Evolutionary conservation across 2,329 filamentous ascomycete species (phyloP).

Genomic region (Monilinia laxa): DNA sequence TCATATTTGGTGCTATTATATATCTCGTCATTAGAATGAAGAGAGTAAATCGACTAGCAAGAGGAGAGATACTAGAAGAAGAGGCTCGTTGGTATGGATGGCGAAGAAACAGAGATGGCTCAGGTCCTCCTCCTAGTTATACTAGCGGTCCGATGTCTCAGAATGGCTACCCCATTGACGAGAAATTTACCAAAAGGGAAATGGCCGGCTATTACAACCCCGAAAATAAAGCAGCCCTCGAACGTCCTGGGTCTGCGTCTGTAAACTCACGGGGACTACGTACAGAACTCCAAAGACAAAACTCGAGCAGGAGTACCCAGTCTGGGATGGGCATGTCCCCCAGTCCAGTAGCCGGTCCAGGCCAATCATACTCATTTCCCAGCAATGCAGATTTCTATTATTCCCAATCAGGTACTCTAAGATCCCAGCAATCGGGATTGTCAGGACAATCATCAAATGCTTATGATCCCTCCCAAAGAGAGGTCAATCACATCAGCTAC

Average conservation of each 20-base stretch:
- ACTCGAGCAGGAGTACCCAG: slow-evolving; percentile 9
- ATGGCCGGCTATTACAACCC: slow-evolving; percentile 10
- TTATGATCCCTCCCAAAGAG: slow-evolving; percentile 32
- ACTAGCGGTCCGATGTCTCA: slow-evolving; percentile 11
- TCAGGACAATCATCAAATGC: slow-evolving; percentile 31
- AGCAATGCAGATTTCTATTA: slow-evolving; percentile 17
- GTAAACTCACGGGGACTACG: slow-evolving; percentile 9
- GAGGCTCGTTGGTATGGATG: slow-evolving; percentile 34
- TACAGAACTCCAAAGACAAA: slow-evolving; percentile 20
- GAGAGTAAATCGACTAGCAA: slow-evolving; percentile 31
- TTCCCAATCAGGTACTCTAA: slow-evolving; percentile 17
- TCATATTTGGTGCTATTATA: slow-evolving; percentile 34
- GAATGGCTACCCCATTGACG: slow-evolving; percentile 14
- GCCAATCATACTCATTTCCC: slow-evolving; percentile 2
- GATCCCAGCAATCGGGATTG: slow-evolving; percentile 24
- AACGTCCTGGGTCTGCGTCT: slow-evolving; percentile 12
- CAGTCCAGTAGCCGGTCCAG: slow-evolving; percentile 11
- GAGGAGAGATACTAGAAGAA: slow-evolving; percentile 32
- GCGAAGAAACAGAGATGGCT: slow-evolving; percentile 27
- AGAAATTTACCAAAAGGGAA: slow-evolving; percentile 17
- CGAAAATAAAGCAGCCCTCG: slow-evolving; percentile 9
- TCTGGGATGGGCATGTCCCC: slow-evolving; percentile 7
- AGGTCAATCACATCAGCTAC: slow-evolving; percentile 41
- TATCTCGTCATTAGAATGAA: slow-evolving; percentile 35
- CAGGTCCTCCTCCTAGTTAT: slow-evolving; percentile 23